Conservation (phyloP, 202 grass and related monocot species). For the Brachypodium distachyon region DNA sequence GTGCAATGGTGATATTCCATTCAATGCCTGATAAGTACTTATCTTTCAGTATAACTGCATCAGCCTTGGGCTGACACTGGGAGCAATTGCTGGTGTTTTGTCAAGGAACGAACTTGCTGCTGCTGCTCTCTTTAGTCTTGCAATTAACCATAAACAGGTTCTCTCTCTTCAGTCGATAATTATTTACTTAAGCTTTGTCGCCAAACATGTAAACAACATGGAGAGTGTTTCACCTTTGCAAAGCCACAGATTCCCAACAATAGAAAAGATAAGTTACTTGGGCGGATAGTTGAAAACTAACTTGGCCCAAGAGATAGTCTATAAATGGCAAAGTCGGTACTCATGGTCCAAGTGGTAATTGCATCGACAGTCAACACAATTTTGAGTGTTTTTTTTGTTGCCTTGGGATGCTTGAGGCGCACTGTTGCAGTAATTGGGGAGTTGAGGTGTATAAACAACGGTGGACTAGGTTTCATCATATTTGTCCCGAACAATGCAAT, state of each 20-base stretch:
- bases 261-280: not conserved
- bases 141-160: conserved; percentile 94
- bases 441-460: not conserved
- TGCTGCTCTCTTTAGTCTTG: conserved; percentile 73
- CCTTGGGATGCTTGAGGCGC: not conserved
- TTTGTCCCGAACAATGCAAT: not conserved
- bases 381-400: not conserved
- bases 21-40: not conserved
- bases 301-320: not conserved
- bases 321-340: not conserved
- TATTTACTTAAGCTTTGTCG: not conserved
- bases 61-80: conserved; percentile 75
- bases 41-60: conserved; percentile 87
- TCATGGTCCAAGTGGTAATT: not conserved
- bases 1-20: not conserved
- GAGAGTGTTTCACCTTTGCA: not conserved
- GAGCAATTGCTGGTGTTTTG: conserved; percentile 58
- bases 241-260: not conserved
- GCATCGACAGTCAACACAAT: not conserved
- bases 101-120: conserved; percentile 51
- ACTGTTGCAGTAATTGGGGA: not conserved
- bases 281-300: not conserved
- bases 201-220: conserved; percentile 3
- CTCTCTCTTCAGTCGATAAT: not conserved
- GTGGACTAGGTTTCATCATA: not conserved